A percentile compares a stretch with the other conserved stretches of the same genome.
Evolutionary conservation across 2,329 filamentous ascomycete species (phyloP).

Genomic region (Colletotrichum sp.): DNA sequence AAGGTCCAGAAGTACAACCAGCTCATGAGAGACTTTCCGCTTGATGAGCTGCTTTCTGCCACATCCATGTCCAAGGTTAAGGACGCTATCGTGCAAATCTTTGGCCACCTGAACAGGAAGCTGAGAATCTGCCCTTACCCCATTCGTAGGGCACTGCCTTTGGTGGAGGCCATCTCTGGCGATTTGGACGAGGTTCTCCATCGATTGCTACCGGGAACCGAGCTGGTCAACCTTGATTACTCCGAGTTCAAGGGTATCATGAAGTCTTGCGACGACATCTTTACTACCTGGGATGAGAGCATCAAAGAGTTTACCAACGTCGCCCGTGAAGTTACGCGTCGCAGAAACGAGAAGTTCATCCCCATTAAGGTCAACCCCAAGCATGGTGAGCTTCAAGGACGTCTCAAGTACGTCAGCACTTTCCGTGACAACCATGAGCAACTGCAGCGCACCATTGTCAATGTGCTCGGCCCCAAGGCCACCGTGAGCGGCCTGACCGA

Average conservation of each 20-base stretch:
- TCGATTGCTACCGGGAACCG: conserved; percentile 81
- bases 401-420: conserved; percentile 90
- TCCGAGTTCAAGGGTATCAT: conserved; percentile 88
- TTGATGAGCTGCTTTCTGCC: conserved; percentile 92
- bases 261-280: conserved; percentile 83
- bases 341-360: conserved; percentile 97
- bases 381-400: conserved; percentile 87
- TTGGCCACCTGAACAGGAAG: conserved; percentile 96
- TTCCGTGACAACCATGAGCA: conserved; percentile 98
- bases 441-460: conserved; percentile 93
- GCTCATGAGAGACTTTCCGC: conserved; percentile 96
- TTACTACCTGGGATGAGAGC: conserved; percentile 92
- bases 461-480: conserved; percentile 84
- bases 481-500: conserved; percentile 61
- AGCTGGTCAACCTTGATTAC: conserved; percentile 91
- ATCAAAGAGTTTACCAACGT: conserved; percentile 98
- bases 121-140: conserved; percentile 95
- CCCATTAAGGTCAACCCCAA: conserved; percentile 94
- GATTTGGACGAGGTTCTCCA: conserved; percentile 90
- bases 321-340: conserved; percentile 90
- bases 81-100: conserved; percentile 88
- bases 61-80: conserved; percentile 88
- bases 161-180: conserved; percentile 96
- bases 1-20: conserved; percentile 98
- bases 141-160: conserved; percentile 84